phyloP scores from a whole-genome alignment of 2,329 filamentous ascomycete species.

The Xylaria sp. region DNA sequence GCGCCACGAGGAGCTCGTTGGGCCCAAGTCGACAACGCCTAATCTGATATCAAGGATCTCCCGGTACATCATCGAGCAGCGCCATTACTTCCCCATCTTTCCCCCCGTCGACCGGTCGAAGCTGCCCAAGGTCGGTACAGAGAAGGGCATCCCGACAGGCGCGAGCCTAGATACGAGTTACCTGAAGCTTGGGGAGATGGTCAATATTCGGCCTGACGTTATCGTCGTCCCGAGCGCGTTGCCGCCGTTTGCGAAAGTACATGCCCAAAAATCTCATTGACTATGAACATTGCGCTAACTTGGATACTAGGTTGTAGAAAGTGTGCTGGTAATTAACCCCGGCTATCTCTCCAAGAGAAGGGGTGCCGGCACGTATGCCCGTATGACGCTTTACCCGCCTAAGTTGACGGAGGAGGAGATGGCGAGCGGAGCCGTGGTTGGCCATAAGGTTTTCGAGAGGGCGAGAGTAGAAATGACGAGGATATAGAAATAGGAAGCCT shows the following conservation, averaged over 20 bases:
- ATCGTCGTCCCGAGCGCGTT: constrained; percentile 82
- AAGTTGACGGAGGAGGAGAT: constrained; percentile 63
- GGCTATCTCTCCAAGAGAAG: constrained; percentile 84
- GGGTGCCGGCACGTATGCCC: constrained; percentile 84
- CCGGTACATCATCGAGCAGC: constrained; percentile 82
- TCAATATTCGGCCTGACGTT: constrained; percentile 83
- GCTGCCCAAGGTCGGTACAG: constrained; percentile 68
- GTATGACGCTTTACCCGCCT: constrained; percentile 75
- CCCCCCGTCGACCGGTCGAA: constrained; percentile 75
- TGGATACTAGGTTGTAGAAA: constrained; percentile 78
- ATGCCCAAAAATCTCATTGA: not conserved
- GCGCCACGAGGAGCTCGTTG: constrained; percentile 72
- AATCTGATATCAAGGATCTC: constrained; percentile 74
- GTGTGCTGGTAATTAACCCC: constrained; percentile 88
- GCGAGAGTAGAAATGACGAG: constrained; percentile 85
- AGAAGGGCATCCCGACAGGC: constrained; percentile 68
- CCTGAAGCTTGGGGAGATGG: constrained; percentile 88
- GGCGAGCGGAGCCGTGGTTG: constrained; percentile 61
- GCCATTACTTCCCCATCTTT: constrained; percentile 89
- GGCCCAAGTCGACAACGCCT: constrained; percentile 59
- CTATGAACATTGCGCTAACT: constrained; percentile 19
- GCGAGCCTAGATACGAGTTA: constrained; percentile 84
- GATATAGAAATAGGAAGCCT: constrained; percentile 57
- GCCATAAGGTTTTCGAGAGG: constrained; percentile 80
- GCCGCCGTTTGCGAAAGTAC: constrained; percentile 86